Base-by-base conservation (phyloP, 495 filamentous ascomycete species). In the Penicillium goetzii region DNA sequence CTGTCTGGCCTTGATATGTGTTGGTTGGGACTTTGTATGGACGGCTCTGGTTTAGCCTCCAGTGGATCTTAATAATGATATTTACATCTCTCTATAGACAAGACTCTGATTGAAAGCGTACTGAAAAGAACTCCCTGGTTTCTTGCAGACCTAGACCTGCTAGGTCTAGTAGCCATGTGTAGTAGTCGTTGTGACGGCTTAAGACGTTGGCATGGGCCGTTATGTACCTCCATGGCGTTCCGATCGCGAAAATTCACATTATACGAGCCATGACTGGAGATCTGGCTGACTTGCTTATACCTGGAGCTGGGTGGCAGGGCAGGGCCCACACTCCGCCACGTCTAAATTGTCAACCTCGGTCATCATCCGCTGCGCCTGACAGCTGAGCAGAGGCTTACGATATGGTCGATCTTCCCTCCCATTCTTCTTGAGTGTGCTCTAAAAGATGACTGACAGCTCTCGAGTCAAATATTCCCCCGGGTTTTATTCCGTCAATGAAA, bases 11-110 rank as follows among this genome's bases (percentile, higher is more conserved):
- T 58, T 26, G 62, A 62, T 55, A 56, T 56, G 50, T 38, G 41
- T 34, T 60, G 59, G 61, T 60, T 62, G 49, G 58, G 51, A 62
- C 62, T 36, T 62, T 61, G 61, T 56, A 58, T 67, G 59, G 65
- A 63, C 34, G 68, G 68, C 68, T 69, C 68, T 65, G 66, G 71
- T 65, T 60, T 64, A 71, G 70, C 63, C 65, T 62, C 68, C 63
- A 58, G 56, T 70, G 59, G 63, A 65, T 54, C 57, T 47, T 70
- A 68, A 62, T 68, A 64, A 71, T 66, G 40, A 56, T 21, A 54
- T 55, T 32, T 59, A 49, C 56, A 59, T 34, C 19, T 19, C n/a
- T 23, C 10, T 19, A 17, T 12, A 47, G 21, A 47, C 25, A 11
- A 21, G 1, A 0, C 15, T 52, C 49, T 28, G 25, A 21, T 49